These are phyloP conservation scores for Globisporangium spiculum DNA, from an alignment of 352 stramenopile genomes.

Conservation along the genomic window DNA sequence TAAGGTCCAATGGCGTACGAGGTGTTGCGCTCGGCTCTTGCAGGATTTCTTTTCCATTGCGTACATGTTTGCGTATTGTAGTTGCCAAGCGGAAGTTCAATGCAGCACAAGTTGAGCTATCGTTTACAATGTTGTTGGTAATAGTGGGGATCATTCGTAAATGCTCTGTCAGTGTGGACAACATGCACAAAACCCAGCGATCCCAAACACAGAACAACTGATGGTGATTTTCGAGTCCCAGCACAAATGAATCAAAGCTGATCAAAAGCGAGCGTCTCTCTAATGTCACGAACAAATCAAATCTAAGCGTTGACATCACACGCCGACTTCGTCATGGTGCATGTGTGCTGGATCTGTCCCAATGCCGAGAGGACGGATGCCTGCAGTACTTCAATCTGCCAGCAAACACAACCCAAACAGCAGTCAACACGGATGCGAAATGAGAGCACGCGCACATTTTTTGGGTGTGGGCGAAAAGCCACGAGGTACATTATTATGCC, in stretches of 20 bases:
- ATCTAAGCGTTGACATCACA: too few relatives aligned
- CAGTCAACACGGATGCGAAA: background rate
- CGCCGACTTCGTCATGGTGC: background rate
- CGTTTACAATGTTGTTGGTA: background rate
- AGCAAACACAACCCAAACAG: background rate
- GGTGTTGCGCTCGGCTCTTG: background rate
- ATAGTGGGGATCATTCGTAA: background rate
- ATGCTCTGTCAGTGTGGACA: too few relatives aligned
- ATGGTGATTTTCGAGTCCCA: too few relatives aligned
- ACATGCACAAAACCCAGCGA: too few relatives aligned
- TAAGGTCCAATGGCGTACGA: background rate
- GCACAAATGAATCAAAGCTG: too few relatives aligned
- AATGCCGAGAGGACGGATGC: background rate
- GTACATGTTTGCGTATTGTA: background rate
- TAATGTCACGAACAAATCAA: too few relatives aligned
- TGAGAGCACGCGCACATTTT: background rate
- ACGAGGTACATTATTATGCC: conserved; percentile 2
- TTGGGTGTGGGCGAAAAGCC: background rate
- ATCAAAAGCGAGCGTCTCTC: too few relatives aligned
- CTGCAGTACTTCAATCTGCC: background rate
- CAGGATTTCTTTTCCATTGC: background rate
- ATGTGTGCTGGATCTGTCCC: background rate
- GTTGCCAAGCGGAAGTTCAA: background rate
- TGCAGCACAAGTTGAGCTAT: background rate
- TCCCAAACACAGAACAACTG: too few relatives aligned